Evolutionary conservation across 2,329 filamentous ascomycete genomes (phyloP), one percentile per base, ranked within the genome.

Genomic region (Alternaria triticimaculans): DNA sequence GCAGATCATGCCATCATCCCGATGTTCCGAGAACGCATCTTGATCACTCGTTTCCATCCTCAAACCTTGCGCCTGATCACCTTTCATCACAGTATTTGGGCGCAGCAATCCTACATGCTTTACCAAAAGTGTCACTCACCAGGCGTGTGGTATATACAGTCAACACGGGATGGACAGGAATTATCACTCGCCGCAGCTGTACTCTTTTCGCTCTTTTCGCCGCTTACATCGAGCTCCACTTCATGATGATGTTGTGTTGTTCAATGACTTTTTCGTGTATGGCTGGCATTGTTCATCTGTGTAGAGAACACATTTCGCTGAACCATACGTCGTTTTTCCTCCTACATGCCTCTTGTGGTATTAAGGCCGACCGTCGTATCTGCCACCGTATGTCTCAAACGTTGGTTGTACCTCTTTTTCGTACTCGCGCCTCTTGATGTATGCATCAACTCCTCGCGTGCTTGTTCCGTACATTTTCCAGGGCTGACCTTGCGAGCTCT

Each of bases 371-470:
- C 26, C 1, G 9, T 26, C 7, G 23, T 25, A 25, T 28, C 26
- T 28, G 1, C 26, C 0, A 41, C 15, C 2, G 37, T 41, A 41
- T 41, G 2, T 5, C 5, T 41, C 37, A 18, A 41, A 41, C n/a
- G 4, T 41, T 3, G 2, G 0, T 41, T 41, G 0, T 0, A 6
- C n/a, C n/a, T 41, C n/a, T 6, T 0, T 41, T 3, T 18, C 37
- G 37, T 41, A 18, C n/a, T 41, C 37, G 37, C n/a, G n/a, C 0
- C 8, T 6, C n/a, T 18, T 2, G 37, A 41, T 0, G 37, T 41
- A 41, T 41, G 37, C 37, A 41, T 41, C 15, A 41, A 41, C 37
- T 1, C 37, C 37, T 41, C 15, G 37, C 37, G 8, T 1, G 37
- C 37, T 41, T 41, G 4, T 5, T 26, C 25, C 3, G 25, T 25